A percentile compares a stretch with the other conserved stretches of the same genome.
These are phyloP conservation scores for Colletotrichum sidae DNA, from an alignment of 2,329 filamentous ascomycete genomes.

Conservation along the genomic window DNA sequence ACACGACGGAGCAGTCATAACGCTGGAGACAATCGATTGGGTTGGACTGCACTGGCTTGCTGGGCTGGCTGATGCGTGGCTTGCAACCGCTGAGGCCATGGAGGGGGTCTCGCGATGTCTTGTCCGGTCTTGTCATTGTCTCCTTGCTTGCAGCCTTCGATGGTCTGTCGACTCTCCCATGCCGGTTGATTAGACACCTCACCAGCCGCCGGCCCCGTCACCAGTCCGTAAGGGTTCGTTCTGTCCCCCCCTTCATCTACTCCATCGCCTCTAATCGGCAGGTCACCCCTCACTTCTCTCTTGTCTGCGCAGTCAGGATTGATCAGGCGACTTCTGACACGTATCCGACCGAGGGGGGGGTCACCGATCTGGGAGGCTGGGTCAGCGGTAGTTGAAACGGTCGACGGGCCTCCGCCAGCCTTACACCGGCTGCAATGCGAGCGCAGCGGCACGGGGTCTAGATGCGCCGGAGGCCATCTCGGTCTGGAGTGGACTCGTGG, in stretches of 20 bases:
- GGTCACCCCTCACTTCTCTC: background rate
- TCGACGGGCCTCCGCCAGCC: conserved; percentile 8
- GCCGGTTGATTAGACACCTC: no score
- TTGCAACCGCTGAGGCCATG: no score
- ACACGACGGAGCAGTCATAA: conserved; percentile 17
- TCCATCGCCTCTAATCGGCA: conserved; percentile 12
- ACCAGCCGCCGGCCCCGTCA: background rate
- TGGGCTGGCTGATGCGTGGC: no score
- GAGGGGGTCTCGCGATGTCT: no score
- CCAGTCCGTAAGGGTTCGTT: conserved; percentile 14
- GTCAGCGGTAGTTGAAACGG: conserved; percentile 13
- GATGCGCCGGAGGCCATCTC: conserved; percentile 6
- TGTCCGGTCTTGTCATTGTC: no score
- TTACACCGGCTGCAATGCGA: conserved; percentile 26
- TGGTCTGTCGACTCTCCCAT: no score
- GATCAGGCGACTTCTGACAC: conserved; percentile 16
- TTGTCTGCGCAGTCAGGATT: conserved; percentile 10
- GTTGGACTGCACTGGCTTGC: background rate
- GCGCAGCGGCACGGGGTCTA: conserved; percentile 13
- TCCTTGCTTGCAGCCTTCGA: background rate
- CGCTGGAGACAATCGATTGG: conserved; percentile 2
- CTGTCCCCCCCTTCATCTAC: background rate
- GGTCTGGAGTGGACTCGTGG: conserved; percentile 14
- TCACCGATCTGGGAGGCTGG: conserved; percentile 3
- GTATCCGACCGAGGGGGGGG: background rate